Base-by-base conservation (phyloP, 129 eudicot species). In the Artemisia argyi region DNA sequence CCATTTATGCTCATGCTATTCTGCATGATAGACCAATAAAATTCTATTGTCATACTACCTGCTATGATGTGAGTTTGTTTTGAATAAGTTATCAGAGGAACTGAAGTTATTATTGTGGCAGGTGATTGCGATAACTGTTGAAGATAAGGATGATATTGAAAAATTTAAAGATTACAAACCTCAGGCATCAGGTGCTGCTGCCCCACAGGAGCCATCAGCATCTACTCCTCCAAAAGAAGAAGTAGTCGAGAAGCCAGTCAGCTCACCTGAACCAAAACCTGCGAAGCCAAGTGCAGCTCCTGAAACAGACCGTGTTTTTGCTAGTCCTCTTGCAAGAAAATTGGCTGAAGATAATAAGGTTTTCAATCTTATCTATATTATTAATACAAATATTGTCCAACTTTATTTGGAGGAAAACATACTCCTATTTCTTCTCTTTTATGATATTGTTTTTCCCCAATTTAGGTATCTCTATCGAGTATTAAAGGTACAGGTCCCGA, bases 401-500 rank as follows among this genome's bases (percentile, higher is more conserved):
- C 57, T 57, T 63, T 30, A 24, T 22, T 22, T 14, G n/a, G 60
- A 48, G 52, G 54, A 65, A 5, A 66, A 58, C 54, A 1, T 52
- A 24, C 53, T 42, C 13, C 15, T 53, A 32, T 7, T 69, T 17
- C 22, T 28, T 28, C 39, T 72, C 12, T 65, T 48, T 13, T 47
- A 30, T 58, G 12, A 19, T 61, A 50, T 57, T 76, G 50, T 58
- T 65, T 67, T 59, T 65, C 18, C 4, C 35, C 35, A 4, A 69
- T 71, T 72, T 74, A 94, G 99, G 87, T 94, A 14, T 30, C 96
- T 81, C 84, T 94, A 32, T 84, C 99, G 75, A 90, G 83, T 80
- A 81, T 94, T 50, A 88, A 90, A 83, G 99, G 99, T 73, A 94
- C 99, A 35, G 99, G 97, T 69, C 94, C 97, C 65, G 99, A 94